Percentiles rank a stretch among this genome's conserved stretches.
Conservation (phyloP, 768 basidiomycete species). For the Lyophyllum decastes region DNA sequence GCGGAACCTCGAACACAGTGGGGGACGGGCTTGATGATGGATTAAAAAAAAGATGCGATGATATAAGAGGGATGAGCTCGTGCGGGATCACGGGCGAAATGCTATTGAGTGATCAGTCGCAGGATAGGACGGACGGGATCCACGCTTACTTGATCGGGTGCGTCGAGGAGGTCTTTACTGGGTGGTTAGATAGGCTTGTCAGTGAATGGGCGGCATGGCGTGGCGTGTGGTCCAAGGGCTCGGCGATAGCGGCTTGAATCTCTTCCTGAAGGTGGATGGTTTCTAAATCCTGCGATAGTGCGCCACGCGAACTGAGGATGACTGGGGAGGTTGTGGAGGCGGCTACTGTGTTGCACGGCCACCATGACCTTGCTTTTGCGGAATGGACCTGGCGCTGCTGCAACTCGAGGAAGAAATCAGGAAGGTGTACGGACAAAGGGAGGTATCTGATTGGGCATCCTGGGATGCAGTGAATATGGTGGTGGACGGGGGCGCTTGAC, state of each 20-base stretch:
- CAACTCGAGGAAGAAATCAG: constrained; percentile 56
- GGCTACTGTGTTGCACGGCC: constrained; percentile 35
- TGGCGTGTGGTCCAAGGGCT: constrained; percentile 30
- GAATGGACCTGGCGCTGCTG: constrained; percentile 49
- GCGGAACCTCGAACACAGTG: constrained; percentile 46
- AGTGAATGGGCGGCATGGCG: constrained; percentile 2
- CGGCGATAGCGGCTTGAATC: constrained; percentile 55
- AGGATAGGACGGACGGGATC: constrained; percentile 17
- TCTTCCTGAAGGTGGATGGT: constrained; percentile 42
- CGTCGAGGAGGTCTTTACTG: constrained; percentile 70
- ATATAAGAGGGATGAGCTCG: constrained; percentile 55
- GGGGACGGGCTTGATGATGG: constrained; percentile 29
- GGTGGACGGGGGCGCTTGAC: background rate
- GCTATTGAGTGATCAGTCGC: constrained; percentile 28
- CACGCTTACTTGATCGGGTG: constrained; percentile 81
- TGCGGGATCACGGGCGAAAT: constrained; percentile 67
- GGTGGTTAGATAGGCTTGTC: background rate
- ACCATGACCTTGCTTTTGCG: constrained; percentile 46
- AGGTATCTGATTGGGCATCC: constrained; percentile 60
- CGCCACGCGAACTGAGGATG: constrained; percentile 30
- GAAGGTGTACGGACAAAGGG: constrained; percentile 64
- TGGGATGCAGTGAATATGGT: constrained; percentile 22
- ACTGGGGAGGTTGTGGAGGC: constrained; percentile 17
- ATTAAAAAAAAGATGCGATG: constrained; percentile 40
- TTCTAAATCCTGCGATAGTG: constrained; percentile 15